These are phyloP conservation scores for Rhynchosporium secalis DNA, from an alignment of 2,329 filamentous ascomycete genomes.

Conservation along the genomic window DNA sequence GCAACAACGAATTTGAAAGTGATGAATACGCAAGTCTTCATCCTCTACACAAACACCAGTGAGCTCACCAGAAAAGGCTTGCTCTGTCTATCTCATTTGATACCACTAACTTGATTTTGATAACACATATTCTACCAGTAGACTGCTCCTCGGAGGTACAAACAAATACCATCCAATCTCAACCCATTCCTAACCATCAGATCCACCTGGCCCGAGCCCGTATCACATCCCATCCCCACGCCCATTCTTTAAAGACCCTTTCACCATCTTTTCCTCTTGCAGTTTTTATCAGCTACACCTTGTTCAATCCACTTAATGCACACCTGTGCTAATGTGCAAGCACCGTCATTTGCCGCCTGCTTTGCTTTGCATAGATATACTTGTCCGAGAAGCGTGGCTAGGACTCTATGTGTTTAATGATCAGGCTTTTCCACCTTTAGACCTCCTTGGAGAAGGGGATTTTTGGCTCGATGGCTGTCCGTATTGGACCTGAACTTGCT, in stretches of 20 bases:
- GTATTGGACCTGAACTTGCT: no score
- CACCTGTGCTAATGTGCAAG: neutral
- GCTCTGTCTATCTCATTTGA: no score
- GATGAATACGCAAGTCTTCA: neutral
- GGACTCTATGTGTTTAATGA: neutral
- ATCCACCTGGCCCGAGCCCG: constrained; percentile 1
- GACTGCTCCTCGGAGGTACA: no score
- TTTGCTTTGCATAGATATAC: neutral
- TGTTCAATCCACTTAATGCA: neutral
- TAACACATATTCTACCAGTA: no score
- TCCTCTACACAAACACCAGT: neutral
- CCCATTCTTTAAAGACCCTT: constrained; percentile 2
- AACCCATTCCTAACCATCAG: neutral
- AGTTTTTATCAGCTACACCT: neutral
- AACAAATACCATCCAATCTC: neutral
- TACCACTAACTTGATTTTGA: no score
- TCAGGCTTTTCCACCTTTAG: no score
- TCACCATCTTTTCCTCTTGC: constrained; percentile 11
- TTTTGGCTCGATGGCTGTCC: no score
- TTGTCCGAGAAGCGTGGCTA: no score
- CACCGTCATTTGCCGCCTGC: constrained; percentile 5
- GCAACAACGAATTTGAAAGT: no score
- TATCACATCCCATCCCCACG: neutral
- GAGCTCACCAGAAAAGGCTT: neutral
- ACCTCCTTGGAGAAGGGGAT: no score